Conservation (phyloP, 495 filamentous ascomycete species). For the Podospora anserina region DNA sequence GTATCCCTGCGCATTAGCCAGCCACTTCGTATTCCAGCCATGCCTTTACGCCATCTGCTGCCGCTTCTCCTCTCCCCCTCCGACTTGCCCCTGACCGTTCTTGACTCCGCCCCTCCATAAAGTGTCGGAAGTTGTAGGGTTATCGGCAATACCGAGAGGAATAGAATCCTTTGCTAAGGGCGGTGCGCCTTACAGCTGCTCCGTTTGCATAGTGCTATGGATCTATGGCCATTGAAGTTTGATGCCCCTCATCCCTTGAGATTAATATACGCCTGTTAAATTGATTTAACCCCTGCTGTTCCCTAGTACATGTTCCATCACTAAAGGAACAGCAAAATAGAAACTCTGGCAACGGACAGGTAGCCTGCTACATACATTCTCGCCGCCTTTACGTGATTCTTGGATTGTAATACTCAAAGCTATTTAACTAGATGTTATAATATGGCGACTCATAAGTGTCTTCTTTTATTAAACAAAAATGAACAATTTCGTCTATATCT, state of each 20-base stretch:
- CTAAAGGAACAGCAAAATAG: not conserved
- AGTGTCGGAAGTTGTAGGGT: conserved; percentile 5
- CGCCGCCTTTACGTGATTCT: not conserved
- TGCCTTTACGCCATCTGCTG: not conserved
- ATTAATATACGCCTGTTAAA: conserved; percentile 6
- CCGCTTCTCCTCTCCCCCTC: not conserved
- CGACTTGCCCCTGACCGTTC: conserved; percentile 1
- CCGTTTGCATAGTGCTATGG: too few species aligned
- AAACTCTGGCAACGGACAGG: not conserved
- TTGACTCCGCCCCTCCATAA: not conserved
- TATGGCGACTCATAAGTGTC: not conserved
- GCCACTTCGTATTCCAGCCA: not conserved
- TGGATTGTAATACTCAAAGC: not conserved
- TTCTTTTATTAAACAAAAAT: not conserved
- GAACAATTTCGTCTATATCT: not conserved
- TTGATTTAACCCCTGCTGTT: not conserved
- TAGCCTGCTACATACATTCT: conserved; percentile 7
- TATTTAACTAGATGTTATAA: conserved; percentile 4
- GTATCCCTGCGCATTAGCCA: conserved; percentile 5
- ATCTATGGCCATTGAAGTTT: not conserved
- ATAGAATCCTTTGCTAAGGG: not conserved
- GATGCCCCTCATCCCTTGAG: conserved; percentile 8
- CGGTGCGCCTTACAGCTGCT: too few species aligned
- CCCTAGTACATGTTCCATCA: not conserved
- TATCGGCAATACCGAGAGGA: conserved; percentile 1